Evolutionary conservation across 805 yeast species (phyloP).

Genomic region (Hanseniaspora lindneri): DNA sequence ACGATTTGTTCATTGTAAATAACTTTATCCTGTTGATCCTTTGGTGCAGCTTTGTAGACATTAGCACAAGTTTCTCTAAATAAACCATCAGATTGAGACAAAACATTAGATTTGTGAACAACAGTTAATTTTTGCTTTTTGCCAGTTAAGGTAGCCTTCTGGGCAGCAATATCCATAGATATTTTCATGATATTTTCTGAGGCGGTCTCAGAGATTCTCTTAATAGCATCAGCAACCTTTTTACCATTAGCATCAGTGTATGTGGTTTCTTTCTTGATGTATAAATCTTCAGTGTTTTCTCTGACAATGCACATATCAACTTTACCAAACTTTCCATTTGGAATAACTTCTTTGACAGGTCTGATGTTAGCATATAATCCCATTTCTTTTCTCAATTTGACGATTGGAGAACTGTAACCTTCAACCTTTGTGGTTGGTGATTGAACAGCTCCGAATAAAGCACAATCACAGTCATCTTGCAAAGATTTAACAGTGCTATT

Average conservation of each 20-base stretch:
- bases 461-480: constrained; percentile 83
- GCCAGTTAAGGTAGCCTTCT: constrained; percentile 67
- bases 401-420: constrained; percentile 97
- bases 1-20: constrained; percentile 89
- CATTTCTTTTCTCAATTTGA: constrained; percentile 90
- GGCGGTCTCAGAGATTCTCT: constrained; percentile 86
- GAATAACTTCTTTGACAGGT: constrained; percentile 89
- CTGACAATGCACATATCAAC: constrained; percentile 97
- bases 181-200: constrained; percentile 75
- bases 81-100: constrained; percentile 84
- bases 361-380: constrained; percentile 94
- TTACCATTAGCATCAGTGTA: constrained; percentile 65
- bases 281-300: constrained; percentile 96
- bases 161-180: constrained; percentile 85
- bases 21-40: constrained; percentile 43
- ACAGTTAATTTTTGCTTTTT: constrained; percentile 53
- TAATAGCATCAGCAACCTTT: constrained; percentile 92
- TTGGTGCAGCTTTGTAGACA: constrained; percentile 40
- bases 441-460: constrained; percentile 92
- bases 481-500: constrained; percentile 76
- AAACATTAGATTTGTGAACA: constrained; percentile 92
- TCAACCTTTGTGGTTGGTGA: constrained; percentile 89
- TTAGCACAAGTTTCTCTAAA: constrained; percentile 70
- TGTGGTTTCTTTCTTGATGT: constrained; percentile 82
- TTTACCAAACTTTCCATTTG: constrained; percentile 54